These are phyloP conservation scores for Pestalotiopsis sp. DNA, from an alignment of 2,329 filamentous ascomycete species.

Conservation along the genomic window DNA sequence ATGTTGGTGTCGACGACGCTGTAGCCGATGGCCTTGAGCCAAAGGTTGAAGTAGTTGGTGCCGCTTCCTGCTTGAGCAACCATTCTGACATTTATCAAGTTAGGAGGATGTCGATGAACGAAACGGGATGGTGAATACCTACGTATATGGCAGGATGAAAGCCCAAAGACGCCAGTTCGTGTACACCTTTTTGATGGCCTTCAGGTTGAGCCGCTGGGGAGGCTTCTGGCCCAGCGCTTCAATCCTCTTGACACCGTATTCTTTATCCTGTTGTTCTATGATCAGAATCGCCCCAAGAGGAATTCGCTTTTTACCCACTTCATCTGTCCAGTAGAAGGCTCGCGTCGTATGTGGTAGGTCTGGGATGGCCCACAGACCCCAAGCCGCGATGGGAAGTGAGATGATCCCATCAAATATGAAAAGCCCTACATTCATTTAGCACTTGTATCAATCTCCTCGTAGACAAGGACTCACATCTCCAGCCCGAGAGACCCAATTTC, in stretches of 20 bases:
- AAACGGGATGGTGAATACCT: not conserved
- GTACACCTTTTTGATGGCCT: not conserved
- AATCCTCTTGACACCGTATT: constrained; percentile 1
- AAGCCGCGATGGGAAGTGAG: not conserved
- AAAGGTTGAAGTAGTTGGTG: constrained; percentile 4
- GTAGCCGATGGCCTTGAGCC: constrained; percentile 1
- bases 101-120: not conserved
- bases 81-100: not conserved
- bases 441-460: too few relatives aligned
- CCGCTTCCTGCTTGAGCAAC: not conserved
- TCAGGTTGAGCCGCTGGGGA: not conserved
- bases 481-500: not conserved
- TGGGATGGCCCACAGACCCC: not conserved
- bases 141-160: constrained; percentile 5
- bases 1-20: constrained; percentile 6
- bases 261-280: not conserved
- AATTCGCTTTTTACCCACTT: not conserved
- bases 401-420: constrained; percentile 8
- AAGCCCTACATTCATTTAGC: not conserved
- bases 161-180: not conserved
- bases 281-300: not conserved
- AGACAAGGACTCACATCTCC: not conserved
- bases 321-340: constrained; percentile 4
- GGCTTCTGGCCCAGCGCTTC: not conserved
- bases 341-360: constrained; percentile 7